Evolutionary conservation across 345 rosid genomes (phyloP), one percentile per base, ranked within the genome.

Genomic region (Boechera divaricarpa): DNA sequence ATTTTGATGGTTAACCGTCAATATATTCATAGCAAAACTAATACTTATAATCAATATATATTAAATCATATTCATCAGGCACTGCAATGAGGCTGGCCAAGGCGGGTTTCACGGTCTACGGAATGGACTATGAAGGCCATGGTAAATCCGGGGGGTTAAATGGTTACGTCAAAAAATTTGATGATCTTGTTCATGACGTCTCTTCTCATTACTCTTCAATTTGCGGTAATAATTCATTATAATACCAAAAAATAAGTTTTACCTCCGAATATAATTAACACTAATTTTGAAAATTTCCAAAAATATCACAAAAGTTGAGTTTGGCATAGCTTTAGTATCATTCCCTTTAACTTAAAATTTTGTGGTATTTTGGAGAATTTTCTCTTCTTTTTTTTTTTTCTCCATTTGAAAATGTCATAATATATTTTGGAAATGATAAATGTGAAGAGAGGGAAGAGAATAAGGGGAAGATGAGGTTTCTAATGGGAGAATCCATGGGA

Each of bases 401-500:
- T 24, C 0, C 0, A 28, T 16, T 10, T 42, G 15, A 70, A 45
- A 45, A 45, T 21, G 10, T 16, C 35, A 59, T 5, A 11, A 33
- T 35, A 44, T 66, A 26, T 28, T 24, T 10, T 52, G 66, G 59
- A 21, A 21, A 33, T 42, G 57, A 5, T 31, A 15, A 36, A 62
- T 32, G 49, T 68, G 53, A 57, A 91, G 97, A 86, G 75, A 86
- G 62, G 51, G 66, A 76, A 54, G 95, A 83, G 67, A 90, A 87
- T 33, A 83, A 47, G 69, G 82, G 80, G 73, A 94, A 87, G 83
- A 85, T 62, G 91, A 91, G 87, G 60, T 87, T 78, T 49, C 44
- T 94, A 80, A 13, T 94, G 31, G 97, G 97, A 47, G 98, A 94
- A 66, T 92, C 97, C 24, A 82, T 94, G 97, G 97, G 97, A 62